Base-by-base conservation (phyloP, 2,329 filamentous ascomycete genomes). In the Apiospora arundinis region DNA sequence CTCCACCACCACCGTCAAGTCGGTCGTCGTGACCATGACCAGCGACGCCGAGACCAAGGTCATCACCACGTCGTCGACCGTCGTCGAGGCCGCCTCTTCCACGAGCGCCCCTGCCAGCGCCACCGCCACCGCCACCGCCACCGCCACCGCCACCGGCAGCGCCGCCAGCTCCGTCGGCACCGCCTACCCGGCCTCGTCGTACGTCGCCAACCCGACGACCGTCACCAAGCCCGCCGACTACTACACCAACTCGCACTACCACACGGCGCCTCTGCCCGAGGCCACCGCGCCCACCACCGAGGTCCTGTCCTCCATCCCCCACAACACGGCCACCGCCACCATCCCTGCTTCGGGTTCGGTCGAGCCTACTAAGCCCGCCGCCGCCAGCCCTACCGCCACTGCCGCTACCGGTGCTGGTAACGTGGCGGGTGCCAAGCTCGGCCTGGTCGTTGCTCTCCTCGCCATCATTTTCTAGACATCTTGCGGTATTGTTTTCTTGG, bases 121-220 rank as follows among this genome's bases (percentile, higher is more conserved):
- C 18, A 37, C 67, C 12, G 5, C 44, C 40, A 37, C 25, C 40
- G 14, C 7, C 21, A 23, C 11, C 67, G 46, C 32, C 44, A 18
- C 46, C 45, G 16, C n/a, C 18, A 37, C 67, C 12, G 5, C 44
- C 40, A 37, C 25, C 40, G 14, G 18, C 21, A 23, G 21, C 67
- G 46, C 32, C 44, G 28, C 46, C 45, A 48, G 25, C 67, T 28
- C 67, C 45, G 25, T 16, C 8, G 67, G 16, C 44, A 48, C 44
- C 46, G 45, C 66, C 25, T 48, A 68, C 44, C 46, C 45, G 46
- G 48, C 48, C 32, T 49, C 46, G 46, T 52, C 45, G 18, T 69
- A 69, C 67, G 67, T 69, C 11, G 67, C 32, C 32, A 40, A 52
- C 67, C 67, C 67, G 28, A 69, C 46, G 28, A 69, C 67, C 28